These are phyloP conservation scores for Picea abies DNA, from an alignment of 83 land plant genomes.

Conservation along the genomic window DNA sequence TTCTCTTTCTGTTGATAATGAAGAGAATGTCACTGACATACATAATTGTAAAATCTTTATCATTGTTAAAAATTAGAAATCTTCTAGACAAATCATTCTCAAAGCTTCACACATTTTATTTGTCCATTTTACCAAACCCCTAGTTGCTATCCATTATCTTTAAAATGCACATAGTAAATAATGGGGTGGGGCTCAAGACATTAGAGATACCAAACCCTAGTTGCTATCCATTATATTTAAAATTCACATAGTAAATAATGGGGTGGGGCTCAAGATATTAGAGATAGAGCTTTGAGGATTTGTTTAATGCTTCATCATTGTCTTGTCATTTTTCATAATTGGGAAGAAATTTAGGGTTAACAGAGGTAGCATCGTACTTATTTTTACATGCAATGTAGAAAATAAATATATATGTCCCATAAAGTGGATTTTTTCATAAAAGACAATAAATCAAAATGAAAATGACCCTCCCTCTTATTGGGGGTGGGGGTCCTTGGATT, in stretches of 20 bases:
- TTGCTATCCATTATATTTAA: no score
- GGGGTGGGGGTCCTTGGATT: no score
- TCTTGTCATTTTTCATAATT: constrained; percentile 71
- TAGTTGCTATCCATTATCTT: constrained; percentile 65
- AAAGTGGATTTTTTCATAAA: constrained; percentile 53
- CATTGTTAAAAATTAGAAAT: not conserved
- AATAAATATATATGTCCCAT: no score
- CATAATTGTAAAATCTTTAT: constrained; percentile 84
- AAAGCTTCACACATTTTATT: constrained; percentile 5
- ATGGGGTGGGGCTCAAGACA: constrained; percentile 69
- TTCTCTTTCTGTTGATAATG: constrained; percentile 71
- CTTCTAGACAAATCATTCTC: not conserved
- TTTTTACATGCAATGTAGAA: no score
- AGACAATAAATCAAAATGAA: not conserved
- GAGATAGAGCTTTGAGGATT: constrained; percentile 83
- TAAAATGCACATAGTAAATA: constrained; percentile 41
- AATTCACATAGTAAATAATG: constrained; percentile 19
- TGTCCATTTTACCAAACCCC: constrained; percentile 72
- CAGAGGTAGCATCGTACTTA: no score
- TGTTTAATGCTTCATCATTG: constrained; percentile 95
- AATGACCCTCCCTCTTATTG: not conserved
- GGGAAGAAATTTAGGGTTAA: no score
- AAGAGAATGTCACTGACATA: constrained; percentile 88
- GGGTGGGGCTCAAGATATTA: constrained; percentile 74
- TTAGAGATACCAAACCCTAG: constrained; percentile 44